These are phyloP conservation scores for Schoenoplectus tabernaemontani DNA, from an alignment of 202 grass and related monocot genomes.

Conservation along the genomic window DNA sequence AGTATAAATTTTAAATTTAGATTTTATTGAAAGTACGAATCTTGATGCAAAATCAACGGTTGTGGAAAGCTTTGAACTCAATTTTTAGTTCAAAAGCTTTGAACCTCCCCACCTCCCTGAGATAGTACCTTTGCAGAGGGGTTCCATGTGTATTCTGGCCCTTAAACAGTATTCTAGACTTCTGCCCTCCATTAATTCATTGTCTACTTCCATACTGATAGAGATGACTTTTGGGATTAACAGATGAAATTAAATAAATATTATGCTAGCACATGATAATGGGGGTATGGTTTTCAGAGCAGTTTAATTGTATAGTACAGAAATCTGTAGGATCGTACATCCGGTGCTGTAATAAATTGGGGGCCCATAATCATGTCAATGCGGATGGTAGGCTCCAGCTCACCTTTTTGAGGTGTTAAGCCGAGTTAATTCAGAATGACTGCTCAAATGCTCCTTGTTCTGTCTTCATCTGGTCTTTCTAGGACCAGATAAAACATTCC, in stretches of 20 bases:
- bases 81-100: too few species aligned
- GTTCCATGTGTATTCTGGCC: not conserved
- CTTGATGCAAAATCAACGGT: too few species aligned
- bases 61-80: too few species aligned
- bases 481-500: not conserved
- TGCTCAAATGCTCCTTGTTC: not conserved
- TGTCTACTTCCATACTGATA: not conserved
- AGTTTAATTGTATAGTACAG: not conserved
- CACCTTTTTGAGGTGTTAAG: not conserved
- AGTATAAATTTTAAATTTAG: too few species aligned
- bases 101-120: too few species aligned
- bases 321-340: not conserved
- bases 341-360: not conserved
- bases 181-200: not conserved
- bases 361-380: not conserved
- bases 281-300: not conserved
- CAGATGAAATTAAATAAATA: not conserved
- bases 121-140: not conserved
- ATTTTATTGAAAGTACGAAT: too few species aligned
- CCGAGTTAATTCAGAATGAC: not conserved
- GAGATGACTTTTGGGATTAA: not conserved
- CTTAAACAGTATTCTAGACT: not conserved
- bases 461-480: conserved; percentile 1
- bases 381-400: not conserved
- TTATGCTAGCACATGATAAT: not conserved